A percentile compares a stretch with the other conserved stretches of the same genome.
Conservation (phyloP, 768 basidiomycete genomes). For the Phanerochaete sordida region DNA sequence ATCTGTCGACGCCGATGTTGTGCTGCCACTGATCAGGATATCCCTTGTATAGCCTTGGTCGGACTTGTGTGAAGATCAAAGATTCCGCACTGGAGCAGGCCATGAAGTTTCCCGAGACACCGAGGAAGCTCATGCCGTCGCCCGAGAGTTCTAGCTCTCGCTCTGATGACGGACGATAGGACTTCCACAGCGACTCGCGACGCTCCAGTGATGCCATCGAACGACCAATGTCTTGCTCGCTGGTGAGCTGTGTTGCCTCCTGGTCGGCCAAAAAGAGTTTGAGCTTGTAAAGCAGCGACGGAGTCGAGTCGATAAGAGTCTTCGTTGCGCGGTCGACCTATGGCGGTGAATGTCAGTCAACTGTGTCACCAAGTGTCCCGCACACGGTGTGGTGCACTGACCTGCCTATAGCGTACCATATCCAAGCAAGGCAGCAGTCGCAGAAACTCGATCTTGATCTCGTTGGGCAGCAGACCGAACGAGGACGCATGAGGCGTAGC, state of each 20-base stretch:
- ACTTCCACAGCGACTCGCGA: not conserved
- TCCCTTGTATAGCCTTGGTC: not conserved
- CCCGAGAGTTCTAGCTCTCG: not conserved
- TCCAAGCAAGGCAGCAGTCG: too few species aligned
- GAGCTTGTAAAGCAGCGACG: not conserved
- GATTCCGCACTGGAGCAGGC: not conserved
- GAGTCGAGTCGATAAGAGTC: not conserved
- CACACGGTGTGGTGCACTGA: too few species aligned
- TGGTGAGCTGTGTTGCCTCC: not conserved
- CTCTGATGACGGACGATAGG: not conserved
- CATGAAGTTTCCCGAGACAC: not conserved
- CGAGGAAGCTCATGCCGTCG: not conserved
- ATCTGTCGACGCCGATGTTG: not conserved
- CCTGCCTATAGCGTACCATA: too few species aligned
- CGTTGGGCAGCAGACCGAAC: too few species aligned
- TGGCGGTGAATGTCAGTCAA: too few species aligned
- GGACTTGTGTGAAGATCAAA: not conserved
- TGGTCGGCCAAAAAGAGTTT: not conserved
- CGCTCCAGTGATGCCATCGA: not conserved
- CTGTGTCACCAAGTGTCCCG: too few species aligned
- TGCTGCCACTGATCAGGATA: not conserved
- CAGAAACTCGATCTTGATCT: too few species aligned
- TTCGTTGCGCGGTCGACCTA: not conserved
- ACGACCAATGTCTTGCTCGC: not conserved
- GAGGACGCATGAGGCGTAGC: too few species aligned